These are phyloP conservation scores for Gossypium schwendimanii DNA, from an alignment of 441 rosid genomes.

Conservation along the genomic window DNA sequence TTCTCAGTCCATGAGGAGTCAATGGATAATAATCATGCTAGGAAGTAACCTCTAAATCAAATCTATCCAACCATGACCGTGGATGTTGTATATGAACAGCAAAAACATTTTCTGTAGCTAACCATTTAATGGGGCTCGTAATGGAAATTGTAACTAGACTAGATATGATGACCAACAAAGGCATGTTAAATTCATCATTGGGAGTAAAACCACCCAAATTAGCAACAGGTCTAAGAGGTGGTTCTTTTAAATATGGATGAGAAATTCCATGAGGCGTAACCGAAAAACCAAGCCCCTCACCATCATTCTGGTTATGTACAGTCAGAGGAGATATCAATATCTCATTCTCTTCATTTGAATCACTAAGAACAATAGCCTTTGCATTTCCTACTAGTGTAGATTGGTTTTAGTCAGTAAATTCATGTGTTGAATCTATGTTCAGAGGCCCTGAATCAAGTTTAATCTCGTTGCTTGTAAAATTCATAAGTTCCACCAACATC, in stretches of 20 bases:
- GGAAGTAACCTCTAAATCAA: constrained; percentile 62
- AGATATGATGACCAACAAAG: constrained; percentile 64
- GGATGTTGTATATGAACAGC: constrained; percentile 71
- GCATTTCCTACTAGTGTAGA: constrained; percentile 48
- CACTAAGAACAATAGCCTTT: constrained; percentile 79
- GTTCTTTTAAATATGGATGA: constrained; percentile 55
- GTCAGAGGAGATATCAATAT: constrained; percentile 41
- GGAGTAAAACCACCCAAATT: constrained; percentile 53
- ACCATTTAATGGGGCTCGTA: constrained; percentile 50
- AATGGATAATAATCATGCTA: constrained; percentile 52
- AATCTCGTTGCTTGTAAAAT: constrained; percentile 43
- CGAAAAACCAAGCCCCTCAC: constrained; percentile 49
- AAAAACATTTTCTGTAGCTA: constrained; percentile 52
- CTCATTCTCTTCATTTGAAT: constrained; percentile 86
- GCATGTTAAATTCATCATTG: constrained; percentile 63
- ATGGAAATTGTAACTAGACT: constrained; percentile 47
- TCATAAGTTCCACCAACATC: constrained; percentile 68
- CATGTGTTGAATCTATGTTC: constrained; percentile 55
- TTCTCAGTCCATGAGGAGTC: constrained; percentile 43
- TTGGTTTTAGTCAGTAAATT: constrained; percentile 41
- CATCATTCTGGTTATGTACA: constrained; percentile 33
- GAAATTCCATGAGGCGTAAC: constrained; percentile 49
- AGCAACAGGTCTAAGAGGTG: constrained; percentile 42
- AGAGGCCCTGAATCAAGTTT: constrained; percentile 71
- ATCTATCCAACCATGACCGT: constrained; percentile 42